Percentiles rank a stretch among this genome's conserved stretches.
Evolutionary conservation across 129 eudicot species (phyloP).

Genomic region (Helianthus annuus): HanXRQr2.0-SUNRISE NC_035446.2:154048663-154049162

Average conservation of each 20-base stretch:
- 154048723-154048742: conserved; percentile 48
- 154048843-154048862: conserved; percentile 25
- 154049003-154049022: conserved; percentile 43
- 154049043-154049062: conserved; percentile 85
- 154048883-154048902: conserved; percentile 84
- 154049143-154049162: conserved; percentile 73
- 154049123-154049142: conserved; percentile 54
- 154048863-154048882: conserved; percentile 80
- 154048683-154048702: conserved; percentile 46
- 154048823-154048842: conserved; percentile 43
- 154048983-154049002: conserved; percentile 50
- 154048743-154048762: conserved; percentile 59
- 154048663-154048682: conserved; percentile 58
- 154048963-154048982: conserved; percentile 49
- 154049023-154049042: conserved; percentile 50
- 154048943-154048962: conserved; percentile 38
- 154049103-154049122: conserved; percentile 31
- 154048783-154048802: conserved; percentile 67
- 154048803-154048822: conserved; percentile 57
- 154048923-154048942: conserved; percentile 47
- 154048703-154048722: conserved; percentile 50
- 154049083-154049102: conserved; percentile 44
- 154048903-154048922: conserved; percentile 60
- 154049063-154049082: conserved; percentile 81
- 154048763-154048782: conserved; percentile 75